Percentiles rank a stretch among this genome's conserved stretches.
phyloP scores from a whole-genome alignment of 2,329 filamentous ascomycete species.

The Diaporthe longicolla region DNA sequence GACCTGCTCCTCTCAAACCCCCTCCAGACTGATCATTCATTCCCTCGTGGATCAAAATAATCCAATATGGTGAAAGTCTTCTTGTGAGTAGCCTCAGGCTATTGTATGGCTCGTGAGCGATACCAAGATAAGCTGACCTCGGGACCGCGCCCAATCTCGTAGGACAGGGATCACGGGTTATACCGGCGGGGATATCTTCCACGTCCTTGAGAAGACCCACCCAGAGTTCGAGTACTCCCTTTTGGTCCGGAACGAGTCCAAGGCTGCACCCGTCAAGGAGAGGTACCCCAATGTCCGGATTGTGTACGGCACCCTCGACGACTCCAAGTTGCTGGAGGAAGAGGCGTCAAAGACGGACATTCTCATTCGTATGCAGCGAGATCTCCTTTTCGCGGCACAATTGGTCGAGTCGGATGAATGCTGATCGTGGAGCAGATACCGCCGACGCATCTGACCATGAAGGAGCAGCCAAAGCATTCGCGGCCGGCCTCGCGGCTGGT shows the following conservation, averaged over 20 bases:
- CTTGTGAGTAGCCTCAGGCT: not conserved
- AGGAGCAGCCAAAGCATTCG: conserved; percentile 59
- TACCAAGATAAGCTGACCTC: conserved; percentile 3
- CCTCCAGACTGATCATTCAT: not conserved
- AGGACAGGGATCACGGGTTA: conserved; percentile 58
- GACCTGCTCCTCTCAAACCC: too few relatives aligned
- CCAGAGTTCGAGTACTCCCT: conserved; percentile 60
- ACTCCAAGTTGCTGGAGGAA: conserved; percentile 61
- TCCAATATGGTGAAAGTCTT: conserved; percentile 29
- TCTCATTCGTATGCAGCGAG: conserved; percentile 59
- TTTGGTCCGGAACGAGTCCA: conserved; percentile 63
- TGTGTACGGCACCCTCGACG: conserved; percentile 64
- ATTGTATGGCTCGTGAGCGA: not conserved
- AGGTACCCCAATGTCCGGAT: conserved; percentile 64
- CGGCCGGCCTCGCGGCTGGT: conserved; percentile 59
- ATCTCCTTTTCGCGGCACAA: too few relatives aligned
- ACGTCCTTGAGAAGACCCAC: conserved; percentile 55
- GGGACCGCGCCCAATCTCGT: conserved; percentile 5
- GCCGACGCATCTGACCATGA: conserved; percentile 63
- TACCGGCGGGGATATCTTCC: conserved; percentile 65
- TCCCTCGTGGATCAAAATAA: not conserved
- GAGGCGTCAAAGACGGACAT: conserved; percentile 66
- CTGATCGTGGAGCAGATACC: conserved; percentile 55
- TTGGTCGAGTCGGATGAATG: not conserved
- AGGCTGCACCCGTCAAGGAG: conserved; percentile 59